A percentile compares a stretch with the other conserved stretches of the same genome.
Conservation (phyloP, 805 yeast genomes). For the Brettanomyces nanus region DNA sequence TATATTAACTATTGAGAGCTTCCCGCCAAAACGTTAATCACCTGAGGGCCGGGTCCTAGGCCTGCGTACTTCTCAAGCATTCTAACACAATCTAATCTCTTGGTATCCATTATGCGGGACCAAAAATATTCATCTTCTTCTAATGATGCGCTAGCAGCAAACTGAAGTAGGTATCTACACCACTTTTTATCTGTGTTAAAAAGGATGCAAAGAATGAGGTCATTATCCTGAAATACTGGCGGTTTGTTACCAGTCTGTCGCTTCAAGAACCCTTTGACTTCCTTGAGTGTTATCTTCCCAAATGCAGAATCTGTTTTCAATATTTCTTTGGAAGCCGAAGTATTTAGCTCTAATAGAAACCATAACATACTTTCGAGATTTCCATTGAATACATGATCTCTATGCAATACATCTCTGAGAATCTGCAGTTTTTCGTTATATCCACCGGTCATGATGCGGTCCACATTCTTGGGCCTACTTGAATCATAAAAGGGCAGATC, state of each 20-base stretch:
- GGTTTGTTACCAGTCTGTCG: background rate
- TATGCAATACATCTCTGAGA: constrained; percentile 7
- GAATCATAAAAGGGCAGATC: constrained; percentile 8
- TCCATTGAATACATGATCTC: constrained; percentile 3
- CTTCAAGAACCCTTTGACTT: background rate
- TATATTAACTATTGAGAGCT: background rate
- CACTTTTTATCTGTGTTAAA: background rate
- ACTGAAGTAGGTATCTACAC: constrained; percentile 1
- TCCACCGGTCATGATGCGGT: constrained; percentile 2
- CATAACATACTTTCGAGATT: constrained; percentile 4
- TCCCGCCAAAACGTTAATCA: background rate
- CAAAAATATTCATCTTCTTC: constrained; percentile 13
- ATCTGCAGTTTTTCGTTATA: constrained; percentile 11
- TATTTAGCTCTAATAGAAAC: background rate
- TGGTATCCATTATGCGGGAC: constrained; percentile 12
- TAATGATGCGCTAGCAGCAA: constrained; percentile 4
- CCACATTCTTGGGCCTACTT: constrained; percentile 4
- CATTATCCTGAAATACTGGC: constrained; percentile 3
- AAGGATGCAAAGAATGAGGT: constrained; percentile 1
- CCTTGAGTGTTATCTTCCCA: background rate
- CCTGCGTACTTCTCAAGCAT: constrained; percentile 3
- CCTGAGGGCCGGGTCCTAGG: background rate
- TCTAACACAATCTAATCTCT: constrained; percentile 10
- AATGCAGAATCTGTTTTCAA: background rate
- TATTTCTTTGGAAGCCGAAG: background rate